These are phyloP conservation scores for Camelina hispida DNA, from an alignment of 345 rosid species.

Conservation along the genomic window DNA sequence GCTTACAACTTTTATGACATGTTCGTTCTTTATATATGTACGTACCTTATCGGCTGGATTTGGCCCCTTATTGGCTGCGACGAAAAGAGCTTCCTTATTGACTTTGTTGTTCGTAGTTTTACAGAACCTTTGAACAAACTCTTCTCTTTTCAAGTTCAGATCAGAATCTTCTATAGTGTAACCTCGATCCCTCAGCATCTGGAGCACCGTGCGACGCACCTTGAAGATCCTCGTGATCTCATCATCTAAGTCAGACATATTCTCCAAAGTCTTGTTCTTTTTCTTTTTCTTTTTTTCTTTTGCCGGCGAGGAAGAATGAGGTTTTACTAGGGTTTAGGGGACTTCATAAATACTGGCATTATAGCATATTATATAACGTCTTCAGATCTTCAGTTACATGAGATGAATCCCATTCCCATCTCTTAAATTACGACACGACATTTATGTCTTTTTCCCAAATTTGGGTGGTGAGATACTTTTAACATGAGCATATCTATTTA, in stretches of 20 bases:
- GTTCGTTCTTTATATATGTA: constrained; percentile 5
- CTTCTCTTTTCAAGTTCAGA: constrained; percentile 54
- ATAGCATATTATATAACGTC: neutral
- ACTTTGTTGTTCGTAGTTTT: constrained; percentile 34
- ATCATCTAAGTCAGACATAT: constrained; percentile 49
- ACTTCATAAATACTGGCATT: neutral
- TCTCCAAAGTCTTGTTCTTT: constrained; percentile 2
- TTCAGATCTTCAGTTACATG: constrained; percentile 3
- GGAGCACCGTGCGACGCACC: constrained; percentile 56
- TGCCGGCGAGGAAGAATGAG: constrained; percentile 29
- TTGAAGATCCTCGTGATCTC: constrained; percentile 59
- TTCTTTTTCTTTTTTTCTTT: neutral
- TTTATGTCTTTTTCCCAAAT: neutral
- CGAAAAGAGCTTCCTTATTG: constrained; percentile 53
- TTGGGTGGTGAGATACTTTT: neutral
- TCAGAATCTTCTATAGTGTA: constrained; percentile 53
- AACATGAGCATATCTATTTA: neutral
- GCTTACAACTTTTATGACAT: constrained; percentile 5
- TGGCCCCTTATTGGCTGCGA: constrained; percentile 43
- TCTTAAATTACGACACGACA: neutral
- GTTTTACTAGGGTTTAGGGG: constrained; percentile 32
- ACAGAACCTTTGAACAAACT: constrained; percentile 56
- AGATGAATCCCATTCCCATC: neutral
- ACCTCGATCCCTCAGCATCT: constrained; percentile 68
- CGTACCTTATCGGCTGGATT: constrained; percentile 56